These are phyloP conservation scores for Neckera pumila DNA, from an alignment of 225 moss, liverwort and hornwort species.

Conservation along the genomic window DNA sequence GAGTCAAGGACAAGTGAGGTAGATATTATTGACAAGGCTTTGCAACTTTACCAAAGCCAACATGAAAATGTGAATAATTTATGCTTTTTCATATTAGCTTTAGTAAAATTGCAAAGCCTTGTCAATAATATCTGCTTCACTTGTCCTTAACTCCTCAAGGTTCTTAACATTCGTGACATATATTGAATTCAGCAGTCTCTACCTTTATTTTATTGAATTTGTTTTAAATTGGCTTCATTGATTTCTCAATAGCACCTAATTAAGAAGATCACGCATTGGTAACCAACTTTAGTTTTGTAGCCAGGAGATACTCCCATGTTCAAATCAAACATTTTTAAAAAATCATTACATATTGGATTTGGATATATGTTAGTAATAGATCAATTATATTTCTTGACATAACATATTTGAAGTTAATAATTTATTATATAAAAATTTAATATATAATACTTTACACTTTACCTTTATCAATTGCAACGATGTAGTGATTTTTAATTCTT, in stretches of 20 bases:
- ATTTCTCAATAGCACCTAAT: too few relatives aligned
- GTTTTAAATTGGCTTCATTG: too few relatives aligned
- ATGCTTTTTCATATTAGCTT: too few relatives aligned
- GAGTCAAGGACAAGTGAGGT: too few relatives aligned
- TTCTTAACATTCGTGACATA: background rate
- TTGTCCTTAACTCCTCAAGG: too few relatives aligned
- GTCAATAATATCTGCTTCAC: too few relatives aligned
- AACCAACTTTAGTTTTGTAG: background rate
- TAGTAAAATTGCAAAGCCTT: too few relatives aligned
- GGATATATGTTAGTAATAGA: background rate
- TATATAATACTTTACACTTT: background rate
- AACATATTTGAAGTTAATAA: background rate
- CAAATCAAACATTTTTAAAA: background rate
- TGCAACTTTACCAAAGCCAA: too few relatives aligned
- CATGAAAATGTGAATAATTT: too few relatives aligned
- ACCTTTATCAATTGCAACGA: background rate
- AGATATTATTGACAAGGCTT: too few relatives aligned
- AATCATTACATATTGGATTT: background rate
- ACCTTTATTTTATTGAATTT: accelerated
- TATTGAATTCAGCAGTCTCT: background rate
- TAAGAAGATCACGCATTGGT: background rate
- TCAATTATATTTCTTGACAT: background rate
- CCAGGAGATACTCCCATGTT: background rate
- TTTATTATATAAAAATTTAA: background rate
- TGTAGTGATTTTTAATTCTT: background rate